Conservation (phyloP, 1,284 basidiomycete genomes). For the Ustilago sp. region DNA sequence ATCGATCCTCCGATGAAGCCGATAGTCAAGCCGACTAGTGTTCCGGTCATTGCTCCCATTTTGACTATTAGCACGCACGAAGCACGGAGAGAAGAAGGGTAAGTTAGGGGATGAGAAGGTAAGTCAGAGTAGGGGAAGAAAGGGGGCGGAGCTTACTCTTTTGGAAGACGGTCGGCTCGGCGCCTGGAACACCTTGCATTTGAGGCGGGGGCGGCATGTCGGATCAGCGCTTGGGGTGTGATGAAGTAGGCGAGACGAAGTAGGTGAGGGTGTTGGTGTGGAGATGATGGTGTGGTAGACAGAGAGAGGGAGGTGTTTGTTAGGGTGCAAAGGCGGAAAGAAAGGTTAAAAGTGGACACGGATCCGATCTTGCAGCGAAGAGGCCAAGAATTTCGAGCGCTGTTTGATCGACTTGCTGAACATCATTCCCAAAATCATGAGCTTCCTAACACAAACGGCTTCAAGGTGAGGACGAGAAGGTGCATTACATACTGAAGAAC, state of each 20-base stretch:
- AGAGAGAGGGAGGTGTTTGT: neutral
- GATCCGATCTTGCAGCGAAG: no score
- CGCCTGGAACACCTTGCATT: constrained; percentile 45
- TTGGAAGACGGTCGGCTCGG: constrained; percentile 51
- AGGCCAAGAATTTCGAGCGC: no score
- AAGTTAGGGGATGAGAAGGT: neutral
- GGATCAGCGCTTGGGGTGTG: neutral
- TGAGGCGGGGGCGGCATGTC: constrained; percentile 49
- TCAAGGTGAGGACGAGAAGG: neutral
- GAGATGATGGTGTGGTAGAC: neutral
- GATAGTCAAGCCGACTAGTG: constrained; percentile 64
- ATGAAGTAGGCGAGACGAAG: neutral
- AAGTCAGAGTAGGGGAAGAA: neutral
- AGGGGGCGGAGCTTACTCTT: constrained; percentile 35
- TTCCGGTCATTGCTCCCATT: constrained; percentile 68
- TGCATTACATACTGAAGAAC: neutral
- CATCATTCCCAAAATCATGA: no score
- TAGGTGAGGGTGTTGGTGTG: neutral
- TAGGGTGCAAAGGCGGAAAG: neutral
- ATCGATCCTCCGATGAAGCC: constrained; percentile 67
- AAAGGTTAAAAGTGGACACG: neutral
- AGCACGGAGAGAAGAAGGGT: neutral
- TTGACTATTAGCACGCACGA: constrained; percentile 35
- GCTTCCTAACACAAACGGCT: neutral
- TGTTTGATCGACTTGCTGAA: no score